Evolutionary conservation across 306 rosid genomes (phyloP).

Genomic region (Rubus idaeus): DNA sequence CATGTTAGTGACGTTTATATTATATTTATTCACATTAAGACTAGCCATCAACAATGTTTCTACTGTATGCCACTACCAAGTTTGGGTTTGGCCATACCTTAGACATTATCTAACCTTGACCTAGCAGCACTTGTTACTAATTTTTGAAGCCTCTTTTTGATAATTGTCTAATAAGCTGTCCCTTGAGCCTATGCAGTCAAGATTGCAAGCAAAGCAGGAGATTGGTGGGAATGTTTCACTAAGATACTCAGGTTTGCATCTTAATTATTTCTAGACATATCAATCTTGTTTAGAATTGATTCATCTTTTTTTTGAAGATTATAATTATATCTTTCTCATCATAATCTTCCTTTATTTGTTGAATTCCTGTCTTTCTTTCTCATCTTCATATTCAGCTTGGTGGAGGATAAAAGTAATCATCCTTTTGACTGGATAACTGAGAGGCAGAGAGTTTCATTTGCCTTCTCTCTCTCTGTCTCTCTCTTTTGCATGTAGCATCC

Average conservation of each 20-base stretch:
- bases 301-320: not conserved
- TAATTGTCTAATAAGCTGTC: not conserved
- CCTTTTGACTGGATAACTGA: not conserved
- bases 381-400: not conserved
- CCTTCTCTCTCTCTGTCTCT: not conserved
- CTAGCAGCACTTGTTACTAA: not conserved
- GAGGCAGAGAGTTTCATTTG: not conserved
- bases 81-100: not conserved
- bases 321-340: not conserved
- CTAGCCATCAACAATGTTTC: not conserved
- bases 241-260: slow-evolving; percentile 80
- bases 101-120: not conserved
- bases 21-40: not conserved
- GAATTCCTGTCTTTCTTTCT: not conserved
- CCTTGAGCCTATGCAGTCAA: slow-evolving; percentile 57
- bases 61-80: not conserved
- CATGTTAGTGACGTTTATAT: not conserved
- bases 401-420: not conserved
- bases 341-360: not conserved
- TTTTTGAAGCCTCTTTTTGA: not conserved
- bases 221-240: slow-evolving; percentile 67
- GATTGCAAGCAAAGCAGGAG: slow-evolving; percentile 92
- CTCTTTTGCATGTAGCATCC: not conserved
- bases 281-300: not conserved
- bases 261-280: slow-evolving; percentile 8